These are phyloP conservation scores for Hortaea sp. DNA, from an alignment of 2,329 filamentous ascomycete species.

Conservation along the genomic window DNA sequence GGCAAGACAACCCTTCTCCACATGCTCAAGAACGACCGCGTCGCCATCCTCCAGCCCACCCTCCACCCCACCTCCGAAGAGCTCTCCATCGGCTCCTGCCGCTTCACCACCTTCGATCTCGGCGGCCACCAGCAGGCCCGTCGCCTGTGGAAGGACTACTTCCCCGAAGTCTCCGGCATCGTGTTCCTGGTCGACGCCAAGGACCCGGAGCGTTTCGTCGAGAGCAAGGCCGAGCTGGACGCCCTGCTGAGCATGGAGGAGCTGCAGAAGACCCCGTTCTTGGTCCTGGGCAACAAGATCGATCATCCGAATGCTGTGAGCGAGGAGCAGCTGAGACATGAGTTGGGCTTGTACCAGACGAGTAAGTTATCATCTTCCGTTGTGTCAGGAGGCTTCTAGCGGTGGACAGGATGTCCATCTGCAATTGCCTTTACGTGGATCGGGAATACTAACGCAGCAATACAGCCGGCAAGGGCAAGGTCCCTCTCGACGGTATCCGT, in stretches of 20 bases:
- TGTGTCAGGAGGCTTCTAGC: not conserved
- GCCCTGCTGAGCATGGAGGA: constrained; percentile 92
- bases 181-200: constrained; percentile 98
- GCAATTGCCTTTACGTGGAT: no score
- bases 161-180: constrained; percentile 90
- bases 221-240: constrained; percentile 95
- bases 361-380: constrained; percentile 35
- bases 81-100: constrained; percentile 70
- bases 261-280: constrained; percentile 86
- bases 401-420: no score
- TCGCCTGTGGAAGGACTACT: constrained; percentile 93
- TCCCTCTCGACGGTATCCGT: constrained; percentile 80
- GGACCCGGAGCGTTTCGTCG: constrained; percentile 85
- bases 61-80: constrained; percentile 90
- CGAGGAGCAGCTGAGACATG: constrained; percentile 88
- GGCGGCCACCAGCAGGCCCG: constrained; percentile 92
- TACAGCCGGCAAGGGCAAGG: constrained; percentile 71
- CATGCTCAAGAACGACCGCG: constrained; percentile 96
- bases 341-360: constrained; percentile 89
- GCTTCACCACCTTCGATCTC: constrained; percentile 85
- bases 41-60: constrained; percentile 81
- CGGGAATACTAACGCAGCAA: no score
- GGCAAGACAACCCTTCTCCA: constrained; percentile 50
- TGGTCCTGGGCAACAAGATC: constrained; percentile 98
- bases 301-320: constrained; percentile 92